phyloP scores from a whole-genome alignment of 2,329 filamentous ascomycete genomes.

The Rachicladosporium sp. region DNA sequence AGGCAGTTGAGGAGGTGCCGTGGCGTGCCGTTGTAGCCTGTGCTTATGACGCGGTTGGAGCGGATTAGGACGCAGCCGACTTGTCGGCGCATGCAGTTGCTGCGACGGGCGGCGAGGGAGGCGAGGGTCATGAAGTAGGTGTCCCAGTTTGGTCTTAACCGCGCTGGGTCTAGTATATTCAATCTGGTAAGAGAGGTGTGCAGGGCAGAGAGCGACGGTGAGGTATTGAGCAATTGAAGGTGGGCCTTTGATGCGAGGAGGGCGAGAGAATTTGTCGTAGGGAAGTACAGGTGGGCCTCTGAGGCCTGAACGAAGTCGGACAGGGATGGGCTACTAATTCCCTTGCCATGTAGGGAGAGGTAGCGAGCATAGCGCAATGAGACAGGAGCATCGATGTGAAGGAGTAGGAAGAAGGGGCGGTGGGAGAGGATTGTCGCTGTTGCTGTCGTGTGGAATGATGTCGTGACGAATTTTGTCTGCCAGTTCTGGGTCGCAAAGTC shows the following conservation, averaged over 20 bases:
- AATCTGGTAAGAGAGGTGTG: constrained; percentile 60
- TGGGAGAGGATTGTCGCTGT: constrained; percentile 63
- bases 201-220: constrained; percentile 52
- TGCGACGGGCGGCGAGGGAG: constrained; percentile 74
- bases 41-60: constrained; percentile 77
- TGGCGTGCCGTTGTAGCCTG: constrained; percentile 96
- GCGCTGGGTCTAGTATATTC: constrained; percentile 63
- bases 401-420: constrained; percentile 82
- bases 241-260: constrained; percentile 71
- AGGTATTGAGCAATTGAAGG: constrained; percentile 76
- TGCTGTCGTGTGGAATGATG: constrained; percentile 61
- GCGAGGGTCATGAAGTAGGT: constrained; percentile 98
- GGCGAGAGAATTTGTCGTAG: constrained; percentile 48
- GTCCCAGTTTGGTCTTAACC: constrained; percentile 85
- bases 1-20: constrained; percentile 79
- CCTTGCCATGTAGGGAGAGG: too few species aligned
- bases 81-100: constrained; percentile 96
- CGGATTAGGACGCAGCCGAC: constrained; percentile 89
- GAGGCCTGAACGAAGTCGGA: constrained; percentile 49
- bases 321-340: constrained; percentile 24
- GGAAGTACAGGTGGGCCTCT: constrained; percentile 65
- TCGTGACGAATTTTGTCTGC: constrained; percentile 78
- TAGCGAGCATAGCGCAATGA: constrained; percentile 43
- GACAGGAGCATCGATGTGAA: constrained; percentile 84
- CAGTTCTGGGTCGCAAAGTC: constrained; percentile 79